Base-by-base conservation (phyloP, 768 basidiomycete species). In the Sarcodon aspratus region DNA sequence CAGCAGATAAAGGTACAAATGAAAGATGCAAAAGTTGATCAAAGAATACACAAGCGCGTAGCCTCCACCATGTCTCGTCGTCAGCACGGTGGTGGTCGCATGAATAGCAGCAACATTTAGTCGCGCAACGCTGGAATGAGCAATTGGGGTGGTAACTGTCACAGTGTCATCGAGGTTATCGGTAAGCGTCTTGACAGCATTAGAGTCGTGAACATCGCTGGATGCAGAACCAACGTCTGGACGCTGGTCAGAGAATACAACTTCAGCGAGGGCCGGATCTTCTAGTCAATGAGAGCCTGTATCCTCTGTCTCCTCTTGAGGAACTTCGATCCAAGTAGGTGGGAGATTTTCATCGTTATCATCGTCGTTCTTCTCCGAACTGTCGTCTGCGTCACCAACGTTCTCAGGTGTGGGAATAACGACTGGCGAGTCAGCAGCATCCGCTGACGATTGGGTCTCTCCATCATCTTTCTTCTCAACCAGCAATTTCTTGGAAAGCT, bases 401-500 rank as follows among this genome's bases (percentile, higher is more conserved):
- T 44, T 15, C 33, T 54, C 43, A 35, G 48, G 54, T 49, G 53
- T 47, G 18, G 56, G 37, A 44, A 53, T 49, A 38, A 50, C 60
- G 21, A 27, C 35, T 21, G 33, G 12, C 17, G 54, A 46, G 45
- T 54, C 54, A 18, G 49, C 49, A 13, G 2, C 27, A 17, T 42
- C 40, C 15, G 5, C 27, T 2, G 40, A 27, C 40, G 15, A 17
- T 17, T 4, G 40, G 9, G 13, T 13, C 8, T 42, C 40, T 18
- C 51, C 46, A 33, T 27, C 15, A 9, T 15, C n/a, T 7, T 17
- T 50, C 34, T 66, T 64, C 55, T 64, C 63, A 17, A 67, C 56
- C 55, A 3, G 21, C 21, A 27, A 27, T 27, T 69, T 72, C 53
- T 62, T 68, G 56, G 66, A 75, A 47, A 69, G 66, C 63, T 78